Percentiles rank a stretch among this genome's conserved stretches.
phyloP scores from a whole-genome alignment of 2,329 filamentous ascomycete genomes.

The Sclerotinia spermophila region DNA sequence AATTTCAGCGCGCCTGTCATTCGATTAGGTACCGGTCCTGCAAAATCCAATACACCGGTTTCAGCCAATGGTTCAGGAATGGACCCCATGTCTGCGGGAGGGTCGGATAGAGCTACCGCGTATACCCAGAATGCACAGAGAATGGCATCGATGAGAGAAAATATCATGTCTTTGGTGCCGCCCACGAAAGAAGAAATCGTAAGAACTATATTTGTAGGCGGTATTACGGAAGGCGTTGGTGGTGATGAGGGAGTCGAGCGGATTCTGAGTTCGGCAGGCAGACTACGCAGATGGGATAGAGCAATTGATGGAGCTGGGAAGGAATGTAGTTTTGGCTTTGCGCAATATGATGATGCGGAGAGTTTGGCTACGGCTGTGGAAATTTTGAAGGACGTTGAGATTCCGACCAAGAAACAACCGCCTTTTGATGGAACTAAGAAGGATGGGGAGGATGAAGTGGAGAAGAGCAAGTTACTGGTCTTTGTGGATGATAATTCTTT shows the following conservation, averaged over 20 bases:
- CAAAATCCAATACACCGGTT: slow-evolving; percentile 51
- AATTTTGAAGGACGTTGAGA: slow-evolving; percentile 74
- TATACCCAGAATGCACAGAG: slow-evolving; percentile 56
- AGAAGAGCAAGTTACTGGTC: slow-evolving; percentile 68
- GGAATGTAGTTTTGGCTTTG: slow-evolving; percentile 86
- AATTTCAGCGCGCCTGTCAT: slow-evolving; percentile 98
- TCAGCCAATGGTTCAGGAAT: slow-evolving; percentile 43
- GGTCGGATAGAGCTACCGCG: slow-evolving; percentile 19
- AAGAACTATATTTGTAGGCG: slow-evolving; percentile 84
- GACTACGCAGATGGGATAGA: slow-evolving; percentile 79
- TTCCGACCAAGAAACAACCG: slow-evolving; percentile 74
- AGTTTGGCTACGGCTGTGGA: slow-evolving; percentile 82
- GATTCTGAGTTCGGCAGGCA: slow-evolving; percentile 73
- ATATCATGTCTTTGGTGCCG: slow-evolving; percentile 68
- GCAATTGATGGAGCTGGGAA: slow-evolving; percentile 73
- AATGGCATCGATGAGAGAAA: slow-evolving; percentile 62
- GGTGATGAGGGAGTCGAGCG: slow-evolving; percentile 76
- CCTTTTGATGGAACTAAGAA: slow-evolving; percentile 44
- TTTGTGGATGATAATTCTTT: slow-evolving; percentile 78
- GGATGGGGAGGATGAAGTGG: slow-evolving; percentile 43
- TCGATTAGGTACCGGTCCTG: slow-evolving; percentile 74
- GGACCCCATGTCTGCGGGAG: slow-evolving; percentile 39
- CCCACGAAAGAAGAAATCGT: slow-evolving; percentile 88
- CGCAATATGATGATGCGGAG: slow-evolving; percentile 88
- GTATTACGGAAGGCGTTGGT: slow-evolving; percentile 74